Conservation (phyloP, 768 basidiomycete genomes). For the Pulveroboletus sp. region DNA sequence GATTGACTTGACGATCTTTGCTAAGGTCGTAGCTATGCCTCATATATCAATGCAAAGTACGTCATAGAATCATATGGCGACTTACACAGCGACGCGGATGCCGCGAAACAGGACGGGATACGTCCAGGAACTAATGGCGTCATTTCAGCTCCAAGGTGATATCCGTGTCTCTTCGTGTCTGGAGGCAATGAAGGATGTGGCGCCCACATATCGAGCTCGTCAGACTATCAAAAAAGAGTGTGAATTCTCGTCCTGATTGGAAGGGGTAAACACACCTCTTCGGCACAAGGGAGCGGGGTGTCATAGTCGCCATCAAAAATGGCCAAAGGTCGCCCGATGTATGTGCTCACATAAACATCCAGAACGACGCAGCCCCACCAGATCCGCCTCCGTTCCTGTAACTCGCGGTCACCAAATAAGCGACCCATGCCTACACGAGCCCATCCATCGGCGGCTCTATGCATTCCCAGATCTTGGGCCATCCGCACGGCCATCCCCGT, state of each 20-base stretch:
- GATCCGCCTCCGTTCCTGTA: constrained; percentile 66
- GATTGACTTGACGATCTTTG: constrained; percentile 63
- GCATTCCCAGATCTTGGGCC: constrained; percentile 86
- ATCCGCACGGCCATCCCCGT: constrained; percentile 88
- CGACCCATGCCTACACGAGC: constrained; percentile 49
- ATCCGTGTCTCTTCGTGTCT: constrained; percentile 29
- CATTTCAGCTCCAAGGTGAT: constrained; percentile 18
- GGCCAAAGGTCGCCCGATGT: constrained; percentile 74
- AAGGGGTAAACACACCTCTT: constrained; percentile 41
- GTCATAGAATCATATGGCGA: constrained; percentile 1
- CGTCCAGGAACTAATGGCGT: constrained; percentile 37
- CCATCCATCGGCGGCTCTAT: constrained; percentile 78
- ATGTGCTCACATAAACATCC: constrained; percentile 75
- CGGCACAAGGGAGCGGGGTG: constrained; percentile 56
- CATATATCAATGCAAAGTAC: constrained; percentile 3
- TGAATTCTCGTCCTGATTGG: neutral
- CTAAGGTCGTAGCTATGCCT: constrained; percentile 57
- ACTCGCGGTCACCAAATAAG: constrained; percentile 56
- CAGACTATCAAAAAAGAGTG: constrained; percentile 38
- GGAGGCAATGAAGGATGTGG: constrained; percentile 36
- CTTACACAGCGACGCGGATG: constrained; percentile 68
- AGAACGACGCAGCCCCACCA: constrained; percentile 78
- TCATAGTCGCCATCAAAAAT: constrained; percentile 77
- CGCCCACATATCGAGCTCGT: constrained; percentile 56
- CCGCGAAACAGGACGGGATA: constrained; percentile 71